Base-by-base conservation (phyloP, 345 rosid genomes). In the Eucalyptus erythrocorys region DNA sequence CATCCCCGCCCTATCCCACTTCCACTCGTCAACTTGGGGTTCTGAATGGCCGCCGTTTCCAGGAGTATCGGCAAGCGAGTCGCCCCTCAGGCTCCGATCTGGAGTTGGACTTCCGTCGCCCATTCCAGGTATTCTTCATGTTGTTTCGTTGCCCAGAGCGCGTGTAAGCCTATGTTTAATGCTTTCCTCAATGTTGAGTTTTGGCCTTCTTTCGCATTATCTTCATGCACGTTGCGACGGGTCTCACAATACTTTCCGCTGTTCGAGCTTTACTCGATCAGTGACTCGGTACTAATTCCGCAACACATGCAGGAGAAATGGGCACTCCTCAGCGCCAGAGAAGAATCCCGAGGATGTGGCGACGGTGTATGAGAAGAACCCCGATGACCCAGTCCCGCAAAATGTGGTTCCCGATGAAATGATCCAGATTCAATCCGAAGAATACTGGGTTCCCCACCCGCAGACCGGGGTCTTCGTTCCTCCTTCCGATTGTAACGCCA, bases 391-490 rank as follows among this genome's bases (percentile, higher is more conserved):
- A n/a, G 89, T 90, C 55, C 93, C 81, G 24, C 92, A 96, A n/a
- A 87, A 87, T 87, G 89, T 89, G 86, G 98, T 96, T 27, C 96
- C 97, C 43, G 97, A 96, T 48, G 93, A 95, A 49, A 90, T 96
- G 89, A 94, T 96, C 87, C 88, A 92, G 90, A 94, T 94, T 30
- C 90, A 92, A 51, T 92, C 99, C 5, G 95, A 94, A 22, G 92
- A 96, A 87, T 97, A 96, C 91, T 97, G 99, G 99, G 94, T 94
- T 66, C 99, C 99, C 7, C 94, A 97, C 88, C 99, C 98, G 5
- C 93, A 92, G 88, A 97, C 99, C 5, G 99, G 98, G 79, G 96
- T 96, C 64, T 96, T 97, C 49, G 96, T 96, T 17, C 99, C 99
- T 15, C 93, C 95, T 48, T 34, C 94, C 6, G 95, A 93, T 48